Evolutionary conservation across 208 protist species (phyloP).

Genomic region (Trypanosoma theileri): DNA sequence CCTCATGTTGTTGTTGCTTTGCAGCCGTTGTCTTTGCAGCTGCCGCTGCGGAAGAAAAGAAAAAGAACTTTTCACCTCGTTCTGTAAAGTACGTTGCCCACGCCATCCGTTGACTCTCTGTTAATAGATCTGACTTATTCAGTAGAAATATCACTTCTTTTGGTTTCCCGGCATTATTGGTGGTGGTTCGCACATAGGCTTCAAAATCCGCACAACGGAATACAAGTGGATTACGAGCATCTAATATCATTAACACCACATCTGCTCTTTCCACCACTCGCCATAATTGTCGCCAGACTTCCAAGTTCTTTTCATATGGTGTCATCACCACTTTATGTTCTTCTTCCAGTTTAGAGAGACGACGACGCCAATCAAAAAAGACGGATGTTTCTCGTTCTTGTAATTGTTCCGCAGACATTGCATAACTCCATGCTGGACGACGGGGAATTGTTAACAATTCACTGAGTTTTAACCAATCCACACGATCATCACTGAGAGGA

Average conservation of each 20-base stretch:
- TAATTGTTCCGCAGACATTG: conserved; percentile 63
- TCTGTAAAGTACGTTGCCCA: conserved; percentile 94
- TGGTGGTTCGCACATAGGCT: conserved; percentile 84
- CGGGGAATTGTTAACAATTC: conserved; percentile 82
- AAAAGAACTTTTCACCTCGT: conserved; percentile 86
- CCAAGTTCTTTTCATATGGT: conserved; percentile 99
- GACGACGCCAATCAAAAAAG: conserved; percentile 92
- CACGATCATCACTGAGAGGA: conserved; percentile 30
- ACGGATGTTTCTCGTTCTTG: conserved; percentile 66
- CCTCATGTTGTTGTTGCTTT: neutral
- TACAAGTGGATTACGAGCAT: conserved; percentile 97
- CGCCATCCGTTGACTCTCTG: conserved; percentile 82
- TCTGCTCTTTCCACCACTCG: conserved; percentile 96
- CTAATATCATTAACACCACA: conserved; percentile 94
- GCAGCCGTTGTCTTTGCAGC: too few species aligned
- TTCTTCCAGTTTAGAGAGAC: conserved; percentile 91
- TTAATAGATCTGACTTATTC: conserved; percentile 99
- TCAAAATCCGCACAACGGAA: conserved; percentile 92
- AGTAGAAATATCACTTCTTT: conserved; percentile 94
- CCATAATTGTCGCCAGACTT: conserved; percentile 99
- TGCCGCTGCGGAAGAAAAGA: conserved; percentile 93
- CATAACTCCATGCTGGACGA: conserved; percentile 79
- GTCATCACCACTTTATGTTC: conserved; percentile 93
- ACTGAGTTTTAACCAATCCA: conserved; percentile 79
- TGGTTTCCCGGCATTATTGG: conserved; percentile 48